phyloP scores from a whole-genome alignment of 2,329 filamentous ascomycete species.

The Fusarium marasasianum region DNA sequence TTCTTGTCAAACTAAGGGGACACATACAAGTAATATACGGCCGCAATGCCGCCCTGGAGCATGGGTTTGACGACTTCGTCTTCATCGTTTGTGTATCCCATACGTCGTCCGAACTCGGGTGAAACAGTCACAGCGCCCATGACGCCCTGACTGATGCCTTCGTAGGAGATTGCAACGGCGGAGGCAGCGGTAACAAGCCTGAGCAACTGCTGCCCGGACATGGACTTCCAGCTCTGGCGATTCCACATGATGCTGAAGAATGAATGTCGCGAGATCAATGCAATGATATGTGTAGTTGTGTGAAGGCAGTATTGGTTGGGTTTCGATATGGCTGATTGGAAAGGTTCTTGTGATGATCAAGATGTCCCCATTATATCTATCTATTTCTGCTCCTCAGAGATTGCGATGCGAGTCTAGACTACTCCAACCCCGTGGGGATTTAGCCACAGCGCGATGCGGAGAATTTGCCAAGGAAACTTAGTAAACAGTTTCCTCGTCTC shows the following conservation, averaged over 20 bases:
- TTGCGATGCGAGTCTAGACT: neutral
- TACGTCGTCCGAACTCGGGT: constrained; percentile 44
- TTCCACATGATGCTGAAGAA: neutral
- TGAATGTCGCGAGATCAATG: neutral
- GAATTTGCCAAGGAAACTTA: neutral
- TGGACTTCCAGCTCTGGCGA: constrained; percentile 13
- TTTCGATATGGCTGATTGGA: neutral
- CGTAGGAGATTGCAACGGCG: constrained; percentile 28
- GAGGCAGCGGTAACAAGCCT: constrained; percentile 19
- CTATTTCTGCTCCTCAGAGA: neutral
- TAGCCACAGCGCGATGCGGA: neutral
- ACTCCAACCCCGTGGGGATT: neutral
- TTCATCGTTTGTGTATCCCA: constrained; percentile 1
- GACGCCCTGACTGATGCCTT: constrained; percentile 58
- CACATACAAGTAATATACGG: neutral
- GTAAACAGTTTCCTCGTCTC: neutral
- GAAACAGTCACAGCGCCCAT: constrained; percentile 59
- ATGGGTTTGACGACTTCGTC: neutral
- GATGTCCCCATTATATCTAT: neutral
- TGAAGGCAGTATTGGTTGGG: neutral
- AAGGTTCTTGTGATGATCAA: neutral
- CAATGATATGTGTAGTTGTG: neutral
- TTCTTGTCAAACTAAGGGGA: neutral
- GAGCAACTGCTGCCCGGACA: constrained; percentile 12
- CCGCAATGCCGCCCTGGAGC: constrained; percentile 6